Evolutionary conservation across 164 flowering plant genomes (phyloP).

Genomic region (Umbilicus rupestris): DNA sequence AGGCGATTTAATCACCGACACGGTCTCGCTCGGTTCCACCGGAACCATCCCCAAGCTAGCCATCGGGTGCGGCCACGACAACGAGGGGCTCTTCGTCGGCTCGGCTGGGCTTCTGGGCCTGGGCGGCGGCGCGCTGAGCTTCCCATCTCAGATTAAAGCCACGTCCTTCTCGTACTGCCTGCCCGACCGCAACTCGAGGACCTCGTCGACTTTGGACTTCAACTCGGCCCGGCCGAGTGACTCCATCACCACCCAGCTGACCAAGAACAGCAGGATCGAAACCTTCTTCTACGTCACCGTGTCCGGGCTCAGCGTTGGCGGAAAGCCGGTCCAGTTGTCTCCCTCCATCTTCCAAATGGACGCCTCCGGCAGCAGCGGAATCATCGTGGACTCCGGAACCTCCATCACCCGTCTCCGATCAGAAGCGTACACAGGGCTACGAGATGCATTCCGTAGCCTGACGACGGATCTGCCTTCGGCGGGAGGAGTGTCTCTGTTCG

Average conservation of each 20-base stretch:
- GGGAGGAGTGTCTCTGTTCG: constrained; percentile 29
- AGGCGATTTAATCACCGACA: constrained; percentile 43
- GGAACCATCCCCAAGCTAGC: constrained; percentile 25
- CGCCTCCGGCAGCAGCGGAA: constrained; percentile 38
- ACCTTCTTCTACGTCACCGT: constrained; percentile 47
- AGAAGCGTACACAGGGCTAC: constrained; percentile 37
- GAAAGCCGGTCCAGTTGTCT: constrained; percentile 24
- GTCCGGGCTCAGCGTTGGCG: constrained; percentile 47
- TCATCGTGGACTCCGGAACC: constrained; percentile 53
- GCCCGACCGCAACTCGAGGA: constrained; percentile 33
- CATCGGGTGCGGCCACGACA: constrained; percentile 52
- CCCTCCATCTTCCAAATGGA: constrained; percentile 26
- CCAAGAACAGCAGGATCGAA: constrained; percentile 18
- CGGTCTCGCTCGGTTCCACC: constrained; percentile 33
- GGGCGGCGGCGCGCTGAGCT: constrained; percentile 36
- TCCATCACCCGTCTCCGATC: constrained; percentile 40
- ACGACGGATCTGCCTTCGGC: constrained; percentile 19
- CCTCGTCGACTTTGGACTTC: constrained; percentile 36
- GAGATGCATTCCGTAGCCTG: constrained; percentile 32
- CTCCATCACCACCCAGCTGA: constrained; percentile 26
- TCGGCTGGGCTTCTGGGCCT: constrained; percentile 50
- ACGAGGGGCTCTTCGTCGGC: constrained; percentile 46
- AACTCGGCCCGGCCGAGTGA: constrained; percentile 23
- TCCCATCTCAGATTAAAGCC: constrained; percentile 38
- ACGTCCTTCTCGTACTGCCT: constrained; percentile 44